Percentiles rank a stretch among this genome's conserved stretches.
phyloP scores from a whole-genome alignment of 495 filamentous ascomycete species.

The Aspergillus panamensis region DNA sequence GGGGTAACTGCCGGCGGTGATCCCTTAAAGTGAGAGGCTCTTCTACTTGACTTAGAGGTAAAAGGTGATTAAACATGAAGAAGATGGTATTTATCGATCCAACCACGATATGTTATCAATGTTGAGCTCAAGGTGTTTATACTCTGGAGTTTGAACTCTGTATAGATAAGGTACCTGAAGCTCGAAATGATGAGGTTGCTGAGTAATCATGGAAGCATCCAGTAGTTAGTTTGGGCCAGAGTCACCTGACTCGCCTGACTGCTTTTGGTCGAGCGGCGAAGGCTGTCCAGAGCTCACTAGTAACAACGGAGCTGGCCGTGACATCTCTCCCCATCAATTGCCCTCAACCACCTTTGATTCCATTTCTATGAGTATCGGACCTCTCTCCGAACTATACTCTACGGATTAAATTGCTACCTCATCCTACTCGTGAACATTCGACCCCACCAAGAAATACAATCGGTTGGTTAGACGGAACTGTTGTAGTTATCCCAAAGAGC shows the following conservation, averaged over 20 bases:
- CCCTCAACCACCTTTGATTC: not conserved
- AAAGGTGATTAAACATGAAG: too few relatives aligned
- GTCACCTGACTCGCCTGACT: not conserved
- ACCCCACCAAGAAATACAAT: not conserved
- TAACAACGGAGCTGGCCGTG: not conserved
- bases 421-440: not conserved
- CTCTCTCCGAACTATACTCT: not conserved
- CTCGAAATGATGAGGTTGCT: too few relatives aligned
- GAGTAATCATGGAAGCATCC: too few relatives aligned
- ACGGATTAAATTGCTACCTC: not conserved
- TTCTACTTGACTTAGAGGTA: too few relatives aligned
- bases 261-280: not conserved
- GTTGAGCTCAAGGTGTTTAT: too few relatives aligned
- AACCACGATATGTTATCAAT: too few relatives aligned
- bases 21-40: too few relatives aligned
- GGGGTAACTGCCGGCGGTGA: too few relatives aligned
- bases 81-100: too few relatives aligned
- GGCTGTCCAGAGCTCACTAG: not conserved
- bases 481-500: constrained; percentile 17
- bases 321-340: not conserved
- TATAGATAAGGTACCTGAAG: too few relatives aligned
- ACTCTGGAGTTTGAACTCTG: too few relatives aligned
- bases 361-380: not conserved
- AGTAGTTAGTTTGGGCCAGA: not conserved
- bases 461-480: not conserved